Base-by-base conservation (phyloP, 768 basidiomycete species). In the Suillus subluteus region DNA sequence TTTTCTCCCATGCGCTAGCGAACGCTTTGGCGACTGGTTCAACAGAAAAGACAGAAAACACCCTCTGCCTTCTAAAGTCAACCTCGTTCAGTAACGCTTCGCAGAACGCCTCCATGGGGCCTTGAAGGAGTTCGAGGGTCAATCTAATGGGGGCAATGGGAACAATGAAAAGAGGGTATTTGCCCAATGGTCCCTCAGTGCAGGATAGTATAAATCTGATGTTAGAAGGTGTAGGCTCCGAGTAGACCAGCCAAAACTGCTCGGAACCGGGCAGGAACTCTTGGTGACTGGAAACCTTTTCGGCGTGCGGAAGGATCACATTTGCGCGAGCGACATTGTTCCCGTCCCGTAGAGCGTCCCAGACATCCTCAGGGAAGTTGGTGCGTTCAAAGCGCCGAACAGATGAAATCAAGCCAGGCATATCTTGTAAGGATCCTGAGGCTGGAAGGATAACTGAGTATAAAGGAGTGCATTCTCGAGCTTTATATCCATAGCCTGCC, bases 41-140 rank as follows among this genome's bases (percentile, higher is more conserved):
- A 83, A 71, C 74, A 2, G 88, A 85, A 70, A 91, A 93, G 11
- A 91, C 81, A 2, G 91, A 91, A 74, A 88, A 93, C 0, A 90
- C 80, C 18, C 90, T 81, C 41, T 44, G 40, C 41, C 21, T 76
- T 77, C 79, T 21, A 76, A 58, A 12, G 77, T 26, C 26, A 23
- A 11, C 16, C 30, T 77, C 71, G 8, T 66, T 63, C 11, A 78
- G 76, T 23, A 86, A 78, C 2, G 69, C 61, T 0, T 63, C 68
- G 12, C 74, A 68, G 12, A 92, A 78, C 4, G 70, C 64, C 21
- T 86, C 73, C 52, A 78, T 75, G 1, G 79, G 71, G n/a, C 72
- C 58, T 59, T 74, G 70, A 37, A 91, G 80, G 6, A 69, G 66
- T 74, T 74, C 37, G 63, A 74, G n/a, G 62, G 38, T 16, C 65